These are phyloP conservation scores for Kodamaea alishanica DNA, from an alignment of 1,139 yeast species.

Conservation along the genomic window DNA sequence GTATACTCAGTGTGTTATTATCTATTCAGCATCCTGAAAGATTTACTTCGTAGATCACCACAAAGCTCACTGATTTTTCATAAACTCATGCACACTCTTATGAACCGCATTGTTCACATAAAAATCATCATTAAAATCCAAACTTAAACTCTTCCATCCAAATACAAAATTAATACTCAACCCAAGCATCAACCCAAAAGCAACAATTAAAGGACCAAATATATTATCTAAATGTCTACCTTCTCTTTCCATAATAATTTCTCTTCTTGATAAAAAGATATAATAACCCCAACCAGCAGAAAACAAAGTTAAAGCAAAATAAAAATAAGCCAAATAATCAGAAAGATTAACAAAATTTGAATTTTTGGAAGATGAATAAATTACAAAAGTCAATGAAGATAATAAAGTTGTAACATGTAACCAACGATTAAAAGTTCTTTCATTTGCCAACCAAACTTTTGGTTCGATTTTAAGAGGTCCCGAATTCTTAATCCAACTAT, in stretches of 20 bases:
- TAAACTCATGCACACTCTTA: constrained; percentile 32
- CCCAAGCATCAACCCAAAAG: constrained; percentile 64
- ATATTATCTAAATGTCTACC: constrained; percentile 88
- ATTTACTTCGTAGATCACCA: too few species aligned
- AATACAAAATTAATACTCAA: constrained; percentile 68
- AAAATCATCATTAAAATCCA: constrained; percentile 27
- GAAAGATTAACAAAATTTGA: constrained; percentile 60
- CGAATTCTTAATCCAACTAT: constrained; percentile 71
- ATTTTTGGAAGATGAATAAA: constrained; percentile 70
- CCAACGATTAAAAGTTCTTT: constrained; percentile 96
- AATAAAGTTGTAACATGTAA: constrained; percentile 84
- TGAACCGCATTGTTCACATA: constrained; percentile 35
- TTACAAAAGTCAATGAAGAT: constrained; percentile 81
- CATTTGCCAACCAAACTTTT: constrained; percentile 97
- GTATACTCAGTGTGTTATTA: too few species aligned
- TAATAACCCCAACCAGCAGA: constrained; percentile 88
- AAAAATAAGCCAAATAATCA: constrained; percentile 64
- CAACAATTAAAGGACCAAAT: constrained; percentile 80
- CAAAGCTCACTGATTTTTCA: constrained; percentile 10
- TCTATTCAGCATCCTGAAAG: too few species aligned
- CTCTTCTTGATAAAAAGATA: constrained; percentile 67
- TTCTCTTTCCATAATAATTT: constrained; percentile 72
- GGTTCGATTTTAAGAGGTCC: constrained; percentile 95
- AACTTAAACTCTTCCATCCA: constrained; percentile 44
- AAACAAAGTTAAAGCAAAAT: constrained; percentile 77